Percentiles rank a stretch among this genome's conserved stretches.
These are phyloP conservation scores for Beta lomatogona DNA, from an alignment of 179 eudicot species.

Conservation along the genomic window DNA sequence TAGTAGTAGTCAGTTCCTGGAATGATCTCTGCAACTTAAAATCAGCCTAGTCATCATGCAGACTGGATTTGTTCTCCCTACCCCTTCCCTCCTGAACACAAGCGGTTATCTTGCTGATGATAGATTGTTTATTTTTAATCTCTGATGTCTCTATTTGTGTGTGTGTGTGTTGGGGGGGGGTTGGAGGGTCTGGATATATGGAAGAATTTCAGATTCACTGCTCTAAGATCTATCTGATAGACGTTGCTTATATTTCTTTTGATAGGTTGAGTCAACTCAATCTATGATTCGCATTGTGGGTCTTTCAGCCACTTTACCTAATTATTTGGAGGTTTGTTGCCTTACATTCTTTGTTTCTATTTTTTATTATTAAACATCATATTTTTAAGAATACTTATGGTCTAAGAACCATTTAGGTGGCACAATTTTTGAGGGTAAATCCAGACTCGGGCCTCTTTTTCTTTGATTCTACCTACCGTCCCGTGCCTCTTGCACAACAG, in stretches of 20 bases:
- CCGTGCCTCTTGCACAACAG: constrained; percentile 99
- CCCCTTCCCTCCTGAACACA: not conserved
- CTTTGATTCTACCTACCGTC: constrained; percentile 99
- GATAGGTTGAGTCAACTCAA: constrained; percentile 94
- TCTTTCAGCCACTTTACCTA: constrained; percentile 95
- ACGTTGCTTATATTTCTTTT: constrained; percentile 13
- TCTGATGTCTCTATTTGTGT: too few species aligned
- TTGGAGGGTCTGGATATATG: not conserved
- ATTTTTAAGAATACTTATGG: constrained; percentile 5
- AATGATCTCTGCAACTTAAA: not conserved
- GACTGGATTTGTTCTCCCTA: too few species aligned
- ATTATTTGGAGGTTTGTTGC: constrained; percentile 79
- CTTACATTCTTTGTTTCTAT: not conserved
- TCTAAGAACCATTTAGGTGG: constrained; percentile 57
- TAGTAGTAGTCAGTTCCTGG: not conserved
- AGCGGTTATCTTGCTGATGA: not conserved
- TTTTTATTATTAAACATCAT: constrained; percentile 1
- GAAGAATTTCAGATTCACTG: not conserved
- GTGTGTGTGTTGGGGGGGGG: not conserved
- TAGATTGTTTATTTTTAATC: too few species aligned
- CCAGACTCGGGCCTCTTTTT: constrained; percentile 87
- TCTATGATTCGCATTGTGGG: constrained; percentile 98
- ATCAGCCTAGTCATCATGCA: too few species aligned
- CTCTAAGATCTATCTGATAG: not conserved
- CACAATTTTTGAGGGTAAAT: constrained; percentile 96